These are phyloP conservation scores for Candida jianshihensis DNA, from an alignment of 805 yeast species.

Conservation along the genomic window DNA sequence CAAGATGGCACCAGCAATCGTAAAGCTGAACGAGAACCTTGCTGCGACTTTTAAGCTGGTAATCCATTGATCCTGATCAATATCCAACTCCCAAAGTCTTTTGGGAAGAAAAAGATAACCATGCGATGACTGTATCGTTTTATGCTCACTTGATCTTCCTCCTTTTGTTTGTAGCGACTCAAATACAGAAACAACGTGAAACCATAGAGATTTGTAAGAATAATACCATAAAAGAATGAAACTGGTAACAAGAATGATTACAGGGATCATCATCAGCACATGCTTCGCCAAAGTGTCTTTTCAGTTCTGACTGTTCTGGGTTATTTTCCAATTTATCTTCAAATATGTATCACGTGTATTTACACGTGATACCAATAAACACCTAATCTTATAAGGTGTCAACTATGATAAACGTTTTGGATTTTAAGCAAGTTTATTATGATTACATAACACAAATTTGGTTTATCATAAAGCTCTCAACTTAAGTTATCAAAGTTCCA, in stretches of 20 bases:
- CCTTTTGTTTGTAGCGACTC: background rate
- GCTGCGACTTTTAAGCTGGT: background rate
- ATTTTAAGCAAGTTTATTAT: no score
- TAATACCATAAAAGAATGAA: background rate
- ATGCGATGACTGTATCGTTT: background rate
- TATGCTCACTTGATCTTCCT: background rate
- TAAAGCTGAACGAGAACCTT: background rate
- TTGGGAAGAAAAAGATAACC: background rate
- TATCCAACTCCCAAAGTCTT: background rate
- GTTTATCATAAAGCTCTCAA: no score
- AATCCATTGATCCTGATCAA: background rate
- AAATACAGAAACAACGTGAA: background rate
- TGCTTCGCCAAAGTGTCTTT: no score
- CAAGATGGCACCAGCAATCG: background rate
- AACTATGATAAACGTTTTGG: no score
- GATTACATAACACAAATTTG: no score
- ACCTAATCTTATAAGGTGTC: no score
- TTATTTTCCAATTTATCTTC: no score
- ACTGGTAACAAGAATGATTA: background rate
- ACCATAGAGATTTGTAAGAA: background rate
- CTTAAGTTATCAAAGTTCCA: no score
- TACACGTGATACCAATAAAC: no score
- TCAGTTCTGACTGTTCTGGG: no score
- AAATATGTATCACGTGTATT: no score
- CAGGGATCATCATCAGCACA: background rate